Evolutionary conservation across 192 early-diverging fungal genomes (phyloP), one percentile per base, ranked within the genome.

Genomic region (Nowakowskiella sp.): DNA sequence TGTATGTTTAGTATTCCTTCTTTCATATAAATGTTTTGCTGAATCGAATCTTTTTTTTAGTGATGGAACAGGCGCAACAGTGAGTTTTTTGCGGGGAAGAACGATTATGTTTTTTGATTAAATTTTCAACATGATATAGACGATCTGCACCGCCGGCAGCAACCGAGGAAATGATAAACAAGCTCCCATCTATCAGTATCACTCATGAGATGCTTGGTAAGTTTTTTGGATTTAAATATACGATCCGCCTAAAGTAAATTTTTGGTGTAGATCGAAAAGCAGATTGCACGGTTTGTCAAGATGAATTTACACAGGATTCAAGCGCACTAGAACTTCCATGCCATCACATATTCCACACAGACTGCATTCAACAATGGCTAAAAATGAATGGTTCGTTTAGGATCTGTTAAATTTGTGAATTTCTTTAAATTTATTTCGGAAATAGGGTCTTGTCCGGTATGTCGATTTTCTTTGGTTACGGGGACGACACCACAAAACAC

Each of bases 311-410:
- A 5, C 50, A 64, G 46, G 76, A 73, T 6, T 88, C 92, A 47
- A 70, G 71, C 16, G 80, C 76, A 10, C 58, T 85, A 16, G 64
- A 71, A 57, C 58, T 95, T 42, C 85, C 88, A 5, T 97, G 94
- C 71, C 77, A 79, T 39, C 94, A 97, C 56, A 53, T 86, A 51
- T 95, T 92, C 57, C 94, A 97, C 60, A 76, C 80, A 4, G 72
- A 78, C 3, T 97, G 94, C 61, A 88, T 94, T 46, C 83, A 86
- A 42, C 82, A 84, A 31, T 97, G 94, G 94, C 72, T 97, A 39
- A 87, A 86, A 57, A 74, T 94, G 47, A 95, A 94, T 54, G 92
- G 74, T 57, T 56, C 28, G 43, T 28, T 4, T 43, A 25, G 21
- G 25, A 52, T 51, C 23, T 8, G 19, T 39, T 39, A 39, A 39